Evolutionary conservation across 257 asterid species (phyloP).

Genomic region (Perilla frutescens): DNA sequence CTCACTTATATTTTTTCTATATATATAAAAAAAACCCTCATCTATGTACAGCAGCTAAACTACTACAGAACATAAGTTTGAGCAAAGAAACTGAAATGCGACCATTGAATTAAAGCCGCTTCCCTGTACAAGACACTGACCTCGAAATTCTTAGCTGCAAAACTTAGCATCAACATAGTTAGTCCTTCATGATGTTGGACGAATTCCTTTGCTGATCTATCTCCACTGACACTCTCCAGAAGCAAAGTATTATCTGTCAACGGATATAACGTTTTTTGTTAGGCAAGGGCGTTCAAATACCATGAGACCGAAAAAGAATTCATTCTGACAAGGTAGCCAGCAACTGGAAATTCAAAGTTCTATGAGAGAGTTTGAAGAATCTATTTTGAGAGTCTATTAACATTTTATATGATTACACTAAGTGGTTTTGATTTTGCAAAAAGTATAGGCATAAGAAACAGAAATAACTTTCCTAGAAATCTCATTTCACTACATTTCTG

Average conservation of each 20-base stretch:
- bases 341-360: background rate
- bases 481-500: background rate
- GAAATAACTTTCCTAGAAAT: background rate
- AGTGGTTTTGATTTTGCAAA: too few relatives aligned
- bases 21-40: background rate
- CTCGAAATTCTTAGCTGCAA: constrained; percentile 23
- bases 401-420: too few relatives aligned
- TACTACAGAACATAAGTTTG: constrained; percentile 15
- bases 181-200: background rate
- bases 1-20: background rate
- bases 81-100: background rate
- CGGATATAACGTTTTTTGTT: background rate
- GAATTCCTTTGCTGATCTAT: background rate
- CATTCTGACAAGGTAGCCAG: background rate
- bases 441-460: too few relatives aligned
- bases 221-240: background rate
- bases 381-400: background rate
- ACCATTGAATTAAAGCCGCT: background rate
- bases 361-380: background rate
- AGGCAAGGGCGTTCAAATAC: background rate
- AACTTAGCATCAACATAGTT: background rate
- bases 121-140: constrained; percentile 25
- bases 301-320: background rate
- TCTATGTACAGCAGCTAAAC: background rate
- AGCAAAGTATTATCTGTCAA: constrained; percentile 6